A percentile compares a stretch with the other conserved stretches of the same genome.
Conservation (phyloP, 2,329 filamentous ascomycete species). For the Paecilomyces niveus region DNA sequence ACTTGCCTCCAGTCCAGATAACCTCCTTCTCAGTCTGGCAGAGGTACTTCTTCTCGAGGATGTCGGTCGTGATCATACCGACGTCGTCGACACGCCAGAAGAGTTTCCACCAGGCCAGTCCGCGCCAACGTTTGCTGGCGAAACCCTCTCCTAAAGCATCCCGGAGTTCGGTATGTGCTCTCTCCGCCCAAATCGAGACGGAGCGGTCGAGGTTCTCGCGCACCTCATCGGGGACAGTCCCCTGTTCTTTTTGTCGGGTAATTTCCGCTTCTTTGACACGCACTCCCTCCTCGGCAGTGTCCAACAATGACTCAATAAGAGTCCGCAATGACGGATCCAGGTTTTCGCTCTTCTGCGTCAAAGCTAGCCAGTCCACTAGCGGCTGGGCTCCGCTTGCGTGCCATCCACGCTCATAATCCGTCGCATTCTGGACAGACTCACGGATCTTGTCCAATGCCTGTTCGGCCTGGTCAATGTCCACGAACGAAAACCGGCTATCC, state of each 20-base stretch:
- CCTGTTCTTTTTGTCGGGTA: constrained; percentile 20
- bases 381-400: constrained; percentile 61
- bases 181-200: constrained; percentile 67
- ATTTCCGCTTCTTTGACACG: constrained; percentile 20
- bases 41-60: constrained; percentile 71
- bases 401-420: constrained; percentile 68
- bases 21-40: constrained; percentile 69
- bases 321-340: constrained; percentile 61
- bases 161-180: constrained; percentile 75
- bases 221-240: constrained; percentile 35
- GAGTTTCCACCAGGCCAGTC: constrained; percentile 86
- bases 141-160: constrained; percentile 73
- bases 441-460: constrained; percentile 62
- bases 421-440: constrained; percentile 60
- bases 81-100: constrained; percentile 95
- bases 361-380: constrained; percentile 58
- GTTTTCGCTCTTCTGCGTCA: constrained; percentile 28
- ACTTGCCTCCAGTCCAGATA: constrained; percentile 74
- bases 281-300: constrained; percentile 28
- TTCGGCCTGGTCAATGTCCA: constrained; percentile 59
- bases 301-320: constrained; percentile 61
- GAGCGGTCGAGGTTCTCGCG: constrained; percentile 48
- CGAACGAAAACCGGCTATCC: constrained; percentile 34
- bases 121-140: constrained; percentile 66
- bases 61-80: constrained; percentile 70